Percentiles rank a stretch among this genome's conserved stretches.
phyloP scores from a whole-genome alignment of 371 early-diverging fungal species.

The Dentiscutata heterogama region DNA sequence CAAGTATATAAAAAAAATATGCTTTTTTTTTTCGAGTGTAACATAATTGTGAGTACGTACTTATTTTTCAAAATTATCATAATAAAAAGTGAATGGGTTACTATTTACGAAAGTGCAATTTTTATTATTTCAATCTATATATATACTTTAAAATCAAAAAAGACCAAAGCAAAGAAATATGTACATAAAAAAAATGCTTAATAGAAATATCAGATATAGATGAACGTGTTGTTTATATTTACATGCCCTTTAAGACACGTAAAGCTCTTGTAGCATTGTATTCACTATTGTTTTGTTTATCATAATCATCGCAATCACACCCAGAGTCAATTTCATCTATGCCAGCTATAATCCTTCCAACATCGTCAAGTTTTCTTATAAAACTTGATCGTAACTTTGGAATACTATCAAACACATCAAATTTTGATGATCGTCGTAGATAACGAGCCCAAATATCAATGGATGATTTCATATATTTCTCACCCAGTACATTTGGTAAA shows the following conservation, averaged over 20 bases:
- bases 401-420: constrained; percentile 7
- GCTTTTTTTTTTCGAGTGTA: too few species aligned
- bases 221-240: too few species aligned
- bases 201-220: too few species aligned
- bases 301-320: neutral
- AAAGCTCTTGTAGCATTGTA: constrained; percentile 10
- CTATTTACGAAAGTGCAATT: too few species aligned
- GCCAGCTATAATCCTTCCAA: constrained; percentile 2
- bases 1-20: too few species aligned
- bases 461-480: neutral
- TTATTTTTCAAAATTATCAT: too few species aligned
- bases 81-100: too few species aligned
- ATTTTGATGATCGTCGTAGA: constrained; percentile 18
- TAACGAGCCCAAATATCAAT: constrained; percentile 2
- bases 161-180: too few species aligned
- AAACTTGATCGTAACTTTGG: neutral
- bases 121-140: too few species aligned
- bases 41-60: too few species aligned
- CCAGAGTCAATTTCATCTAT: constrained; percentile 25
- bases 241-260: constrained; percentile 11
- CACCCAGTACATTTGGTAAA: constrained; percentile 33
- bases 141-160: too few species aligned
- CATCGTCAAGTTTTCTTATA: constrained; percentile 20
- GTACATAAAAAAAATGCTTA: too few species aligned
- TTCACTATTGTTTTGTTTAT: neutral